phyloP scores from a whole-genome alignment of 495 filamentous ascomycete genomes.

The Podospora pseudopauciseta region DNA sequence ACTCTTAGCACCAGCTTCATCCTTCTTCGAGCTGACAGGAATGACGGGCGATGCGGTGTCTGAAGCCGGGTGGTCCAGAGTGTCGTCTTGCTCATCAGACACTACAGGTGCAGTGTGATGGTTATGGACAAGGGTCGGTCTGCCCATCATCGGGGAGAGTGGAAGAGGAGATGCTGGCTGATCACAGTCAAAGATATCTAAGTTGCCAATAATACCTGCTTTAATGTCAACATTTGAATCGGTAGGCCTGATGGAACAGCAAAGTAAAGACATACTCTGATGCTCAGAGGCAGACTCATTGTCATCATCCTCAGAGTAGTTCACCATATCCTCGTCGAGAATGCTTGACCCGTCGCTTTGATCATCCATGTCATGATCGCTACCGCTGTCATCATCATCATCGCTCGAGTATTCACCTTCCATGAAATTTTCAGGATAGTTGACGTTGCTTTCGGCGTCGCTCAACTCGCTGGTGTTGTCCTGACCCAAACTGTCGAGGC shows the following conservation, averaged over 20 bases:
- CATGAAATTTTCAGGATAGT: slow-evolving; percentile 18
- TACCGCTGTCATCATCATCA: slow-evolving; percentile 28
- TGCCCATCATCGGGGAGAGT: background rate
- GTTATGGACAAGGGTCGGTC: background rate
- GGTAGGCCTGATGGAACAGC: background rate
- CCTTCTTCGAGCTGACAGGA: background rate
- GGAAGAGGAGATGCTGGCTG: background rate
- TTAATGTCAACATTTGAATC: background rate
- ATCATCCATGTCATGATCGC: slow-evolving; percentile 23
- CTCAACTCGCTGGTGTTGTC: background rate
- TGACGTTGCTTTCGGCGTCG: slow-evolving; percentile 19
- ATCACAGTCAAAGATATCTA: background rate
- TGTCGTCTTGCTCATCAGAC: background rate
- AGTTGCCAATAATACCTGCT: background rate
- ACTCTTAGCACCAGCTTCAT: background rate
- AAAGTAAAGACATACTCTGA: background rate
- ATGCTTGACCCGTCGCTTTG: background rate
- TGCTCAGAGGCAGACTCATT: background rate
- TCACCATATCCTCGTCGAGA: background rate
- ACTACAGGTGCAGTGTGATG: background rate
- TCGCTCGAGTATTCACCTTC: background rate
- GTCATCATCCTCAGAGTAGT: slow-evolving; percentile 5
- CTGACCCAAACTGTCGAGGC: slow-evolving; percentile 7
- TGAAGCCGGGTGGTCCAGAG: background rate
- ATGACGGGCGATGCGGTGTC: background rate